A percentile compares a stretch with the other conserved stretches of the same genome.
Evolutionary conservation across 768 basidiomycete species (phyloP).

Genomic region (Nevesoporus exiguus): DNA sequence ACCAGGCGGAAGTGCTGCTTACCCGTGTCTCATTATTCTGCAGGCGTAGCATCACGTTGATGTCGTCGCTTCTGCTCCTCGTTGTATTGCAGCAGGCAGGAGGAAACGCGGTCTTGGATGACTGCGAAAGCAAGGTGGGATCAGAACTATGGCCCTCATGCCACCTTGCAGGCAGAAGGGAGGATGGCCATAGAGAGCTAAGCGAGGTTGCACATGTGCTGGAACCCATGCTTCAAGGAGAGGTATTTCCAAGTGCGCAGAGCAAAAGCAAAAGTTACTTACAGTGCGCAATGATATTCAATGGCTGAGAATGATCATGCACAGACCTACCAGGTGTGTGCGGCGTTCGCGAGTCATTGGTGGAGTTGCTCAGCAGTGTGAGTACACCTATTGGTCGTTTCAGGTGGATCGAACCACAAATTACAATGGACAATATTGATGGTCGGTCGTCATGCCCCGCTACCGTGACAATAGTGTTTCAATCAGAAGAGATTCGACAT

Average conservation of each 20-base stretch:
- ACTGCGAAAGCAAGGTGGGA: slow-evolving; percentile 23
- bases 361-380: slow-evolving; percentile 1
- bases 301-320: slow-evolving; percentile 3
- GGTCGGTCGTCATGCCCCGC: slow-evolving; percentile 8
- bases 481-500: slow-evolving; percentile 18
- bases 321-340: slow-evolving; percentile 1
- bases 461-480: slow-evolving; percentile 12
- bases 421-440: slow-evolving; percentile 1
- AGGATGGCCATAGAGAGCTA: slow-evolving; percentile 24
- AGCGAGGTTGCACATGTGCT: slow-evolving; percentile 25
- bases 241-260: slow-evolving; percentile 18
- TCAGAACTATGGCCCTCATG: slow-evolving; percentile 16
- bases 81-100: slow-evolving; percentile 25
- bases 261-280: slow-evolving; percentile 3
- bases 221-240: slow-evolving; percentile 18
- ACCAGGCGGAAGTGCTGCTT: slow-evolving; percentile 18
- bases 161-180: slow-evolving; percentile 29
- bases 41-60: slow-evolving; percentile 27
- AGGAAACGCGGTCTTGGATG: slow-evolving; percentile 18
- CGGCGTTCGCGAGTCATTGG: neutral
- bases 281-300: slow-evolving; percentile 6
- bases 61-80: slow-evolving; percentile 25
- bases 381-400: slow-evolving; percentile 2
- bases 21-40: slow-evolving; percentile 23
- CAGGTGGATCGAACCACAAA: neutral